A percentile compares a stretch with the other conserved stretches of the same genome.
Conservation (phyloP, 2,329 filamentous ascomycete genomes). For the Seiridium cupressi region DNA sequence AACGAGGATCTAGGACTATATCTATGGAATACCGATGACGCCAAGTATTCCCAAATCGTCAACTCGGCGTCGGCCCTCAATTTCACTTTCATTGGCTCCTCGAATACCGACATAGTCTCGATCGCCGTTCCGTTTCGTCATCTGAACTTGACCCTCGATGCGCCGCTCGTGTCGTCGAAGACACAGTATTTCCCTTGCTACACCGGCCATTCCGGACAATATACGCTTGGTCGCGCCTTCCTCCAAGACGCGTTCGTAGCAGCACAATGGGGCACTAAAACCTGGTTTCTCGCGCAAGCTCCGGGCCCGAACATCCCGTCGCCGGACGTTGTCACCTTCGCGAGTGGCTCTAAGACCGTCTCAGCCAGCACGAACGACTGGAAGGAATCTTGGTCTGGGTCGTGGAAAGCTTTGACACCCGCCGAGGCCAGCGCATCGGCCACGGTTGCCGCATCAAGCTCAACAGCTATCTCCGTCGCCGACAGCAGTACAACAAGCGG, state of each 20-base stretch:
- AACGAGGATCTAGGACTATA: slow-evolving; percentile 35
- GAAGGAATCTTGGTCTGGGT: slow-evolving; percentile 29
- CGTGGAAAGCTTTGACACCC: slow-evolving; percentile 23
- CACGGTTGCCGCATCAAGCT: slow-evolving; percentile 11
- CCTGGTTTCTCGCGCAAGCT: slow-evolving; percentile 38
- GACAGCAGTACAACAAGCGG: slow-evolving; percentile 7
- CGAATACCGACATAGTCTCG: slow-evolving; percentile 29
- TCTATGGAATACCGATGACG: slow-evolving; percentile 34
- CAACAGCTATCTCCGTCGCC: background rate
- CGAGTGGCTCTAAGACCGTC: slow-evolving; percentile 16
- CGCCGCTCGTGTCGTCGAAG: slow-evolving; percentile 29
- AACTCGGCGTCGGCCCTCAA: slow-evolving; percentile 37
- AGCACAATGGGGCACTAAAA: slow-evolving; percentile 33
- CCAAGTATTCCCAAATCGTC: slow-evolving; percentile 33
- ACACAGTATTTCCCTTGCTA: slow-evolving; percentile 43
- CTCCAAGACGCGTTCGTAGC: slow-evolving; percentile 46
- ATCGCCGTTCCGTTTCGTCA: slow-evolving; percentile 42
- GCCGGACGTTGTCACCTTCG: slow-evolving; percentile 17
- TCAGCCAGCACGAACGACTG: slow-evolving; percentile 26
- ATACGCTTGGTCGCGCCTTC: slow-evolving; percentile 41
- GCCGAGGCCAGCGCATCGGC: slow-evolving; percentile 16
- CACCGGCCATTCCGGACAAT: slow-evolving; percentile 18
- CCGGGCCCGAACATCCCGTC: slow-evolving; percentile 33
- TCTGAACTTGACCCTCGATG: slow-evolving; percentile 37
- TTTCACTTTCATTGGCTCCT: slow-evolving; percentile 35